These are phyloP conservation scores for Ceratocystis colombiana DNA, from an alignment of 2,329 filamentous ascomycete species.

Conservation along the genomic window DNA sequence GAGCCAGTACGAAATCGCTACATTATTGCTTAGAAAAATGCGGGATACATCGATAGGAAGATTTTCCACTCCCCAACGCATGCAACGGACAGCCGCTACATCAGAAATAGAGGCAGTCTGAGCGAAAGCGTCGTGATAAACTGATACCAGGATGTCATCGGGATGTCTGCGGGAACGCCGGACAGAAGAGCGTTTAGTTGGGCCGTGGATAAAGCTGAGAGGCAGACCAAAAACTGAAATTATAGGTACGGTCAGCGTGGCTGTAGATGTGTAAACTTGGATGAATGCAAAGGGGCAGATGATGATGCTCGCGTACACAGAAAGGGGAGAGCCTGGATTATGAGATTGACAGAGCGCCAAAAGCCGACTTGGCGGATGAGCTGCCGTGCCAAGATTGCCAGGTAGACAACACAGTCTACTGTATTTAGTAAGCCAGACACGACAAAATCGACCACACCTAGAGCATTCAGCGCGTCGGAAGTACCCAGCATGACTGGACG, in stretches of 20 bases:
- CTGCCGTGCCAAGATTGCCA: conserved; percentile 20
- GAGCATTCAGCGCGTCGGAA: not conserved
- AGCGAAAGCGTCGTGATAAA: conserved; percentile 43
- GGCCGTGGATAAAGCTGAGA: conserved; percentile 20
- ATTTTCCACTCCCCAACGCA: conserved; percentile 65
- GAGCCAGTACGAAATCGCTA: conserved; percentile 61
- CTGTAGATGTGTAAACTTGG: not conserved
- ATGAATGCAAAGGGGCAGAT: not conserved
- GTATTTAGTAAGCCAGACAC: not conserved
- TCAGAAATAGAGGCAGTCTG: conserved; percentile 62
- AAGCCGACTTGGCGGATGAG: conserved; percentile 22
- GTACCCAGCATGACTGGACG: not conserved
- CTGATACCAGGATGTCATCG: conserved; percentile 23
- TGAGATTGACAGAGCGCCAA: conserved; percentile 8
- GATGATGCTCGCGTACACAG: conserved; percentile 43
- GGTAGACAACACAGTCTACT: conserved; percentile 19
- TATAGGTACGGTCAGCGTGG: conserved; percentile 19
- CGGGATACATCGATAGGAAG: conserved; percentile 59
- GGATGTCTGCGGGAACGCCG: conserved; percentile 19
- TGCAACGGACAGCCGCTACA: conserved; percentile 65
- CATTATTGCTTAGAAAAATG: conserved; percentile 66
- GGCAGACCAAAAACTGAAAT: conserved; percentile 20
- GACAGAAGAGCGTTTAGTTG: conserved; percentile 16
- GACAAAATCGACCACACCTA: not conserved
- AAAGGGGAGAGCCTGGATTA: conserved; percentile 51